These are phyloP conservation scores for Coelastrella sp. DNA, from an alignment of 139 green algal species.

Conservation along the genomic window DNA sequence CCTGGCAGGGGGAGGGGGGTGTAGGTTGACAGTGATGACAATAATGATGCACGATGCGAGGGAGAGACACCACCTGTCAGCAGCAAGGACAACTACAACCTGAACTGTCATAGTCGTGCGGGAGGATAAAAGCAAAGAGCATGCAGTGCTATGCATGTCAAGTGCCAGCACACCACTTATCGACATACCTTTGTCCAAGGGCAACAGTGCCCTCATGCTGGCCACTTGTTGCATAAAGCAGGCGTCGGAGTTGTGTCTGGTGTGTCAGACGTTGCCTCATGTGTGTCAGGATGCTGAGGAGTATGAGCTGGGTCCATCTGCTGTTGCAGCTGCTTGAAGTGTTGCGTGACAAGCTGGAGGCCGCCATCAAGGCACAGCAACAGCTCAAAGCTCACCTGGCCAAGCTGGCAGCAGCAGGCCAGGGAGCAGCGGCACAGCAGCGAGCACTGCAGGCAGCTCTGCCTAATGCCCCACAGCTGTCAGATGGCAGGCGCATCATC, in stretches of 20 bases:
- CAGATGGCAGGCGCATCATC: slow-evolving; percentile 18
- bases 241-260: too few species aligned
- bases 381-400: background rate
- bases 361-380: slow-evolving; percentile 32
- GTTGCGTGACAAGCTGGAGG: slow-evolving; percentile 20
- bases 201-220: too few species aligned
- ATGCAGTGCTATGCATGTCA: background rate
- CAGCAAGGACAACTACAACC: background rate
- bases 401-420: background rate
- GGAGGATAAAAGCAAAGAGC: too few species aligned
- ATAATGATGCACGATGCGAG: background rate
- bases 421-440: slow-evolving; percentile 22
- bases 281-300: too few species aligned
- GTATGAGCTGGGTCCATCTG: background rate
- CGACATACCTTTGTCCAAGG: too few species aligned
- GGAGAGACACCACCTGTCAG: background rate
- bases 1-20: background rate
- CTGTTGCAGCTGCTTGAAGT: slow-evolving; percentile 13
- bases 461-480: background rate
- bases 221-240: too few species aligned
- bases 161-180: too few species aligned
- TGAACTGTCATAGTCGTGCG: background rate
- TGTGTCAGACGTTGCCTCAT: too few species aligned
- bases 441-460: background rate
- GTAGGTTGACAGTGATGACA: background rate